Evolutionary conservation across 1,139 yeast species (phyloP).

Genomic region (Geotrichum phurueaensis): DNA sequence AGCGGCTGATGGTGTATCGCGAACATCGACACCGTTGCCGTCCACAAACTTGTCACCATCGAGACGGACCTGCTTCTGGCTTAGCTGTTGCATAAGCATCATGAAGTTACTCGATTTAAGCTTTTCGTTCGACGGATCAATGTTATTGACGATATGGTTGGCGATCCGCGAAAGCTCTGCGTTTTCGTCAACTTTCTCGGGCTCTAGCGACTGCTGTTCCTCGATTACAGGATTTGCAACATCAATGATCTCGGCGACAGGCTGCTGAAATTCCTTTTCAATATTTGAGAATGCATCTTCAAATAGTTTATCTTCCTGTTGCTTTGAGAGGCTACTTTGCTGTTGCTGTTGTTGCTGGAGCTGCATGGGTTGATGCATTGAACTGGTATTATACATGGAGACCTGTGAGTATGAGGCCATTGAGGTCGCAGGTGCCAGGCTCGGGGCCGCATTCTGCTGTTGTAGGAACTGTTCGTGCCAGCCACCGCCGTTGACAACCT

Average conservation of each 20-base stretch:
- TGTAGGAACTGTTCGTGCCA: slow-evolving; percentile 8
- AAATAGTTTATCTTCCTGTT: slow-evolving; percentile 21
- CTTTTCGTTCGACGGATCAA: slow-evolving; percentile 29
- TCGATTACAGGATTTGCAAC: neutral
- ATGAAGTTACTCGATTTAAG: slow-evolving; percentile 37
- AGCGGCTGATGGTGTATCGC: slow-evolving; percentile 1
- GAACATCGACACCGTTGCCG: slow-evolving; percentile 23
- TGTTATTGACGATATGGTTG: slow-evolving; percentile 27
- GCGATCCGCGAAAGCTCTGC: slow-evolving; percentile 33
- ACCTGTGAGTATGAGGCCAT: slow-evolving; percentile 1
- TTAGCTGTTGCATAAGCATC: slow-evolving; percentile 37
- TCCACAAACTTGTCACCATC: slow-evolving; percentile 35
- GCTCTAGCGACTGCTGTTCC: slow-evolving; percentile 7
- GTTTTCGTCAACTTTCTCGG: slow-evolving; percentile 14
- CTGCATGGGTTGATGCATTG: neutral
- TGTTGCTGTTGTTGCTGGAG: neutral
- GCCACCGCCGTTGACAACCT: slow-evolving; percentile 4
- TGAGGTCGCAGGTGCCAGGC: neutral
- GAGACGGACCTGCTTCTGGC: slow-evolving; percentile 31
- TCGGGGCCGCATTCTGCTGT: neutral
- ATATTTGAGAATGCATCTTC: slow-evolving; percentile 30
- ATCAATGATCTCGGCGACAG: slow-evolving; percentile 1
- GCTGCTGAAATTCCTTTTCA: slow-evolving; percentile 20
- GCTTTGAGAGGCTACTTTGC: neutral
- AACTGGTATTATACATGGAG: neutral